Evolutionary conservation across 768 basidiomycete genomes (phyloP).

Genomic region (Suillus variegatus): DNA sequence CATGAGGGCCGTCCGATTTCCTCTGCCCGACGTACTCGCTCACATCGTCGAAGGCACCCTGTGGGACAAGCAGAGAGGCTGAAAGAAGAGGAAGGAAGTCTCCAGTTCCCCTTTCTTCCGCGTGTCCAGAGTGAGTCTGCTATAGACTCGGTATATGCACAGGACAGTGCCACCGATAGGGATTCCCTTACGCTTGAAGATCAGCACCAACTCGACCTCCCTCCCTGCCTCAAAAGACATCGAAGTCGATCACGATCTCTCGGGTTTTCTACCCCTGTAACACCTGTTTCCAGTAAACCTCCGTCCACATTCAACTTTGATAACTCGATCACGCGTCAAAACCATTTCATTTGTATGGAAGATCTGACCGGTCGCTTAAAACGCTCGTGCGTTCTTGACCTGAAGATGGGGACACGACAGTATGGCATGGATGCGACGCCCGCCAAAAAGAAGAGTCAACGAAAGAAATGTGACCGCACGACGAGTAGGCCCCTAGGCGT

Average conservation of each 20-base stretch:
- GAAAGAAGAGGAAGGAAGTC: constrained; percentile 41
- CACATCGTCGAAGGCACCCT: constrained; percentile 18
- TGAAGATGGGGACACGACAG: constrained; percentile 99
- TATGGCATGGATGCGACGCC: constrained; percentile 94
- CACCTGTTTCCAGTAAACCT: constrained; percentile 30
- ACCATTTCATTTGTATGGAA: constrained; percentile 99
- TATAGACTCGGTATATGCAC: constrained; percentile 37
- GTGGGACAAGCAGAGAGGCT: constrained; percentile 36
- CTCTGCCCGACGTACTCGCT: constrained; percentile 13
- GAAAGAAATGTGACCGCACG: constrained; percentile 96
- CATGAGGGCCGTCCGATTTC: constrained; percentile 36
- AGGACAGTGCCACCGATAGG: constrained; percentile 44
- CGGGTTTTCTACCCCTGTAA: constrained; percentile 25
- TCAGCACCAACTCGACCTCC: constrained; percentile 24
- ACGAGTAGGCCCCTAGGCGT: constrained; percentile 91
- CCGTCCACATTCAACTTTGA: constrained; percentile 40
- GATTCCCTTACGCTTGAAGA: constrained; percentile 34
- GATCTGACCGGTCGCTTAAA: constrained; percentile 93
- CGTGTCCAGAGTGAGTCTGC: constrained; percentile 67
- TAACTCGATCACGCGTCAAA: constrained; percentile 74
- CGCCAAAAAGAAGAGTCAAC: constrained; percentile 95
- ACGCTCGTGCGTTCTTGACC: constrained; percentile 91
- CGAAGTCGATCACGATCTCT: constrained; percentile 46
- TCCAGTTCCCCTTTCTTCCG: constrained; percentile 42
- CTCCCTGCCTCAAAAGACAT: constrained; percentile 32